A percentile compares a stretch with the other conserved stretches of the same genome.
phyloP scores from a whole-genome alignment of 352 stramenopile genomes.

The Phytopythium litorale region DNA sequence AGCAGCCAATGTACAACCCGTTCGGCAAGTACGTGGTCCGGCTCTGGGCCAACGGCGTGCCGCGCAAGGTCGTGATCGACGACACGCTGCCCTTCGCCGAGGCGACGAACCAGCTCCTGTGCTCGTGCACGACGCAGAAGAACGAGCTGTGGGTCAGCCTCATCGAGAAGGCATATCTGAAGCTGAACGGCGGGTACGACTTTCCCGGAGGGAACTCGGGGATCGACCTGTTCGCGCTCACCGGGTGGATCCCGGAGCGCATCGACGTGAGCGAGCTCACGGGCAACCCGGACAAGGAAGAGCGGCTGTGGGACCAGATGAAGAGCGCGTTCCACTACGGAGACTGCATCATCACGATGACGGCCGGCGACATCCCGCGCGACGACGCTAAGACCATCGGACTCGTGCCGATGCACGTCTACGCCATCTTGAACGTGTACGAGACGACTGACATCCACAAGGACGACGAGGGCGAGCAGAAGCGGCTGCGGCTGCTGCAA shows the following conservation, averaged over 20 bases:
- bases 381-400: slow-evolving; percentile 83
- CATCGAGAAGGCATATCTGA: slow-evolving; percentile 99
- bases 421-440: slow-evolving; percentile 93
- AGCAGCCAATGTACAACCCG: slow-evolving; percentile 84
- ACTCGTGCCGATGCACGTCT: slow-evolving; percentile 95
- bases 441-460: slow-evolving; percentile 43
- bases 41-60: slow-evolving; percentile 95
- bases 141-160: slow-evolving; percentile 93
- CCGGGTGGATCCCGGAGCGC: slow-evolving; percentile 97
- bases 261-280: slow-evolving; percentile 61
- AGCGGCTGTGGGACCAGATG: slow-evolving; percentile 94
- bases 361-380: slow-evolving; percentile 81
- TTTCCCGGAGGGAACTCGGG: slow-evolving; percentile 97
- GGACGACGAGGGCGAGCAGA: slow-evolving; percentile 18
- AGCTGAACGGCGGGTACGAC: slow-evolving; percentile 96
- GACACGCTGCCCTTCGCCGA: slow-evolving; percentile 91
- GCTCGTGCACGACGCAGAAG: slow-evolving; percentile 72
- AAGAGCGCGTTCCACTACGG: slow-evolving; percentile 92
- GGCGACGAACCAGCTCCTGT: slow-evolving; percentile 64
- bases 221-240: slow-evolving; percentile 98
- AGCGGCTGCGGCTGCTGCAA: slow-evolving; percentile 81
- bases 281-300: slow-evolving; percentile 92
- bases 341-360: slow-evolving; percentile 97
- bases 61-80: slow-evolving; percentile 93
- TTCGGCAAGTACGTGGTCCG: slow-evolving; percentile 97